Conservation (phyloP, 192 early-diverging fungal species). For the Paraglomus brasilianum region DNA sequence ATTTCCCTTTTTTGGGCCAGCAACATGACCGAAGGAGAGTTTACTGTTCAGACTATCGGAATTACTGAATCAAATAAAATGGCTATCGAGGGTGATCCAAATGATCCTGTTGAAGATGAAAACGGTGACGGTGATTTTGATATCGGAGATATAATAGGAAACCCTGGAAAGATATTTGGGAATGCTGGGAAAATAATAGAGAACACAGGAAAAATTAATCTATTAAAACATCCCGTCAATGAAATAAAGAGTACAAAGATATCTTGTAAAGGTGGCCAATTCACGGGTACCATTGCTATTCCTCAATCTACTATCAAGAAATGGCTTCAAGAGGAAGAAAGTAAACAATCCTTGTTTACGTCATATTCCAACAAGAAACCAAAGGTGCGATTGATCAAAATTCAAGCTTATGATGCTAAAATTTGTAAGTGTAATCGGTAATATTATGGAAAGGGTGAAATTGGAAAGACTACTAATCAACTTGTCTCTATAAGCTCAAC, state of each 20-base stretch:
- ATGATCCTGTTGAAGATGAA: neutral
- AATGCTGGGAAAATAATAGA: slow-evolving; percentile 1
- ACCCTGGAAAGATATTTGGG: neutral
- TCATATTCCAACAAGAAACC: neutral
- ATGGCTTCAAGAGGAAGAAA: neutral
- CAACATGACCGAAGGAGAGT: slow-evolving; percentile 18
- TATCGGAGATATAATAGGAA: neutral
- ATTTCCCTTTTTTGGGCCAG: slow-evolving; percentile 26
- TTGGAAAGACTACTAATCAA: too few relatives aligned
- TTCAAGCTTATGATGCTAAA: slow-evolving; percentile 31
- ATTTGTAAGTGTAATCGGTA: slow-evolving; percentile 18
- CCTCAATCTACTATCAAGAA: neutral
- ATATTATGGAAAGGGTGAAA: too few relatives aligned
- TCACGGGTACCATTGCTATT: neutral
- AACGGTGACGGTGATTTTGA: neutral
- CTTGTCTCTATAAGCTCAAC: slow-evolving; percentile 7
- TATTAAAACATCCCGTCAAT: neutral
- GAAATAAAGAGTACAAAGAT: neutral
- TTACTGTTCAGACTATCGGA: slow-evolving; percentile 14
- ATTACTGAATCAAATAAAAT: slow-evolving; percentile 27
- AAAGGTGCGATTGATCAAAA: slow-evolving; percentile 30
- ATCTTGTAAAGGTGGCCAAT: neutral
- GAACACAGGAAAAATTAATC: neutral
- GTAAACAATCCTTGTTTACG: neutral
- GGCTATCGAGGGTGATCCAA: slow-evolving; percentile 33